A percentile compares a stretch with the other conserved stretches of the same genome.
Evolutionary conservation across 2,329 filamentous ascomycete species (phyloP).

Genomic region (Botrytis pseudocinerea): DNA sequence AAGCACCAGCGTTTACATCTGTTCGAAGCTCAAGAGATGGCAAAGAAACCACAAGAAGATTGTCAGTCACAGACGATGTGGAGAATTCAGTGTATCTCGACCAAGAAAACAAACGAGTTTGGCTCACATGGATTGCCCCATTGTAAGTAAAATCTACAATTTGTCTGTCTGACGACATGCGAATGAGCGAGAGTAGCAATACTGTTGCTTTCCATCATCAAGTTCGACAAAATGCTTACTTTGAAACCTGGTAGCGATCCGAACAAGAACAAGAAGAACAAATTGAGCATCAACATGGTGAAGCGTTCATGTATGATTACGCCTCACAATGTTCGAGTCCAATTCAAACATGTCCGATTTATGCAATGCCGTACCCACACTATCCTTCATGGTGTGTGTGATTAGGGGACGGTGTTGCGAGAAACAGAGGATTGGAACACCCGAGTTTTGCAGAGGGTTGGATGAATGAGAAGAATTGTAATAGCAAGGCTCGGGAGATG

Average conservation of each 20-base stretch:
- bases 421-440: no score
- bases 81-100: slow-evolving; percentile 17
- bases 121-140: slow-evolving; percentile 20
- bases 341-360: neutral
- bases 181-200: neutral
- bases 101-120: slow-evolving; percentile 14
- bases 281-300: neutral
- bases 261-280: slow-evolving; percentile 5
- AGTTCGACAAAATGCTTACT: slow-evolving; percentile 2
- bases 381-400: slow-evolving; percentile 21
- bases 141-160: slow-evolving; percentile 9
- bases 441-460: no score
- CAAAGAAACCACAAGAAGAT: slow-evolving; percentile 20
- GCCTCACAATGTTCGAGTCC: slow-evolving; percentile 2
- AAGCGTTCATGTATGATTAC: slow-evolving; percentile 16
- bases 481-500: neutral
- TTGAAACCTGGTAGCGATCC: neutral
- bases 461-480: neutral
- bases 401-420: neutral
- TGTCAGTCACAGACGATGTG: slow-evolving; percentile 18
- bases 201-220: neutral
- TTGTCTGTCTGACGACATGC: neutral
- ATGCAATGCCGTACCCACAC: neutral
- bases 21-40: slow-evolving; percentile 21
- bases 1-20: slow-evolving; percentile 21